Evolutionary conservation across 805 yeast genomes (phyloP).

Genomic region (Yarrowia sp.): DNA sequence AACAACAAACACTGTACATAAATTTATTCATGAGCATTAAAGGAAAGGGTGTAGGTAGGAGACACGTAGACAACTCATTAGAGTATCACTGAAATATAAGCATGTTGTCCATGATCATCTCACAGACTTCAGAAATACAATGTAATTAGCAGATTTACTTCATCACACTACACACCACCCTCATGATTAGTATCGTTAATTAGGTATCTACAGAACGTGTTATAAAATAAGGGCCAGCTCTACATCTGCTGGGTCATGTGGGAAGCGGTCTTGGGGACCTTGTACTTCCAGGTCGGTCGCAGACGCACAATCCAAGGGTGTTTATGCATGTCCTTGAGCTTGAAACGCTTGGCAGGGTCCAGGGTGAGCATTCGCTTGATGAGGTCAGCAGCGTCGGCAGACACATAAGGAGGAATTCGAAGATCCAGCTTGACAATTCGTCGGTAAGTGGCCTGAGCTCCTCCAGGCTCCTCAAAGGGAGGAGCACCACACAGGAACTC

Average conservation of each 20-base stretch:
- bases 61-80: no score
- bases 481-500: conserved; percentile 89
- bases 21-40: conserved; percentile 26
- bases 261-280: conserved; percentile 18
- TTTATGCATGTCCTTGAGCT: conserved; percentile 63
- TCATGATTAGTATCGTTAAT: conserved; percentile 20
- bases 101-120: no score
- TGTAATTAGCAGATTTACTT: no score
- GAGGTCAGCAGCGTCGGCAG: conserved; percentile 77
- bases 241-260: background rate
- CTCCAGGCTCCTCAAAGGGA: conserved; percentile 86
- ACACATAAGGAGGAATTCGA: conserved; percentile 71
- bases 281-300: conserved; percentile 61
- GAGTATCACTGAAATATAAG: no score
- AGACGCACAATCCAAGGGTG: conserved; percentile 89
- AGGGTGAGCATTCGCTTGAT: conserved; percentile 67
- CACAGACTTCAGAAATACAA: no score
- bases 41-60: no score
- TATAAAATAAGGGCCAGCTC: background rate
- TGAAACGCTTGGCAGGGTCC: conserved; percentile 70
- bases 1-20: conserved; percentile 11
- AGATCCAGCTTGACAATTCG: conserved; percentile 81
- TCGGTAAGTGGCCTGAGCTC: conserved; percentile 73
- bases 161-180: no score
- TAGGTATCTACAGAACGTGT: conserved; percentile 8